These are phyloP conservation scores for Kodamaea alishanica DNA, from an alignment of 1,139 yeast genomes.

Conservation along the genomic window DNA sequence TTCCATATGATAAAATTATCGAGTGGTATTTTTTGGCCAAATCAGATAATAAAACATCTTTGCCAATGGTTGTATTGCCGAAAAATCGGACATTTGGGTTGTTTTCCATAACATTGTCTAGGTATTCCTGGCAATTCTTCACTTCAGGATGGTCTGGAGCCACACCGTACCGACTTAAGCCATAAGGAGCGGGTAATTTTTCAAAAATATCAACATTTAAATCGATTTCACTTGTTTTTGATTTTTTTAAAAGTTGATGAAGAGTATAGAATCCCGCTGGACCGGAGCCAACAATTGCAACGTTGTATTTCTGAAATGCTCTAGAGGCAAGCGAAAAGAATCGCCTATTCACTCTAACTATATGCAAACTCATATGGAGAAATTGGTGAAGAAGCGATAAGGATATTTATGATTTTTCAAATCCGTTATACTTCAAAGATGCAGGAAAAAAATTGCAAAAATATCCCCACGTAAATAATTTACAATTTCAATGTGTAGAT, in stretches of 20 bases:
- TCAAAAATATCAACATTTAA: conserved; percentile 67
- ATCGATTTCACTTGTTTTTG: conserved; percentile 31
- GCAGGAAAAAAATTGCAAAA: too few relatives aligned
- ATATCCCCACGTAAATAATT: too few relatives aligned
- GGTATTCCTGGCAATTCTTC: conserved; percentile 80
- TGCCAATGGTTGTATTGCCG: conserved; percentile 71
- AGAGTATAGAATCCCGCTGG: conserved; percentile 96
- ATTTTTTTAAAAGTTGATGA: conserved; percentile 60
- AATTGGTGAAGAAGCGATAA: neutral
- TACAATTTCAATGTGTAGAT: too few relatives aligned
- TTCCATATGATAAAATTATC: conserved; percentile 80
- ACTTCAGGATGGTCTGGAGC: conserved; percentile 99
- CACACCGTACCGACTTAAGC: conserved; percentile 90
- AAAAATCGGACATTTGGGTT: conserved; percentile 50
- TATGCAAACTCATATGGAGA: neutral
- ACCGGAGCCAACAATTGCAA: conserved; percentile 90
- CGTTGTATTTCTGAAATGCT: conserved; percentile 8
- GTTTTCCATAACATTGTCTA: conserved; percentile 55
- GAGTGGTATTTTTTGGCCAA: conserved; percentile 62
- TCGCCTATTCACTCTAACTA: neutral
- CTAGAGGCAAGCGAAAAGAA: conserved; percentile 1
- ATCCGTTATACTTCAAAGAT: neutral
- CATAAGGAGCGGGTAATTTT: conserved; percentile 83
- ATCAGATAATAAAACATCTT: conserved; percentile 48
- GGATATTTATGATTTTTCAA: neutral